phyloP scores from a whole-genome alignment of 2,329 filamentous ascomycete species.

The Hyphodiscus sp. region DNA sequence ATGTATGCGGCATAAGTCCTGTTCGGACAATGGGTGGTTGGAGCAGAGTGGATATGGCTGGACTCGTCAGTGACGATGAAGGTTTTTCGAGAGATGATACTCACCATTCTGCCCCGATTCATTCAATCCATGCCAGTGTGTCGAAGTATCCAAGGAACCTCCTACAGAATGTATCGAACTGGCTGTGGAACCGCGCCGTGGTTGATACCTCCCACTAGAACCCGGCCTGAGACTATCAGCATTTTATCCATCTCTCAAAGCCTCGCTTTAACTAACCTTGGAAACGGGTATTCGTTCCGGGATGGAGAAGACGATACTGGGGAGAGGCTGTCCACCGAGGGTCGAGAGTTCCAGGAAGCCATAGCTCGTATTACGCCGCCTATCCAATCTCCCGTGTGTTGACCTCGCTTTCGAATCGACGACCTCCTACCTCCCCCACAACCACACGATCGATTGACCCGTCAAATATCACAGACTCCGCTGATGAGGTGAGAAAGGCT shows the following conservation, averaged over 20 bases:
- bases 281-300: constrained; percentile 46
- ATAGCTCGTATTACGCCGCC: constrained; percentile 23
- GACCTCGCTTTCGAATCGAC: neutral
- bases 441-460: constrained; percentile 2
- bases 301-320: constrained; percentile 34
- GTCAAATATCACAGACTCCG: neutral
- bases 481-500: neutral
- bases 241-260: constrained; percentile 38
- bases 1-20: constrained; percentile 73
- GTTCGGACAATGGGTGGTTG: constrained; percentile 86
- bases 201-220: constrained; percentile 35
- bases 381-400: neutral
- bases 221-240: constrained; percentile 29
- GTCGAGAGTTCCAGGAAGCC: constrained; percentile 37
- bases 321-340: constrained; percentile 42
- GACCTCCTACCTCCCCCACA: constrained; percentile 21
- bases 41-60: constrained; percentile 88
- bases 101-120: constrained; percentile 82
- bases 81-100: constrained; percentile 4
- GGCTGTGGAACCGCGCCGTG: constrained; percentile 72
- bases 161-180: constrained; percentile 87
- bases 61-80: constrained; percentile 6
- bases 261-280: constrained; percentile 33
- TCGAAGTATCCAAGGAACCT: constrained; percentile 69
- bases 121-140: constrained; percentile 48